A percentile compares a stretch with the other conserved stretches of the same genome.
Evolutionary conservation across 2,329 filamentous ascomycete species (phyloP).

Genomic region (Penicillium psychrosexuale): DNA sequence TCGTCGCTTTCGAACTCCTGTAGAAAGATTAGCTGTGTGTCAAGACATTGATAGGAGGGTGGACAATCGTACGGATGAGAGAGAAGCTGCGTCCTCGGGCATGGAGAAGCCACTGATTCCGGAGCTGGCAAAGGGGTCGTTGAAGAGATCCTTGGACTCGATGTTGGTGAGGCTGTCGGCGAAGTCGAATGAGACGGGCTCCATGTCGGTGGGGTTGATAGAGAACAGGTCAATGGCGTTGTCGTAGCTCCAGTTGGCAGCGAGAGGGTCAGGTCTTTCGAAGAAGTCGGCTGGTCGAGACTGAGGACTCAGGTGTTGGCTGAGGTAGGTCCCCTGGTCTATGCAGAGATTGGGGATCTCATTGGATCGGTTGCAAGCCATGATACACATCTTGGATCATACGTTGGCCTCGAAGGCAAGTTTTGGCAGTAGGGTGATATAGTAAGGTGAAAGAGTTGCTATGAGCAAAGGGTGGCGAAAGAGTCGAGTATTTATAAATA

Average conservation of each 20-base stretch:
- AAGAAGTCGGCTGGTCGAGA: conserved; percentile 10
- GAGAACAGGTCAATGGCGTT: conserved; percentile 36
- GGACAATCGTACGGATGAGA: conserved; percentile 21
- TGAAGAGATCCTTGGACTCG: conserved; percentile 32
- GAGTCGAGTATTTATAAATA: conserved; percentile 1
- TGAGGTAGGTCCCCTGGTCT: conserved; percentile 20
- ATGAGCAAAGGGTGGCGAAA: not conserved
- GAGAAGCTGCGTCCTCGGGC: conserved; percentile 33
- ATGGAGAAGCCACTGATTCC: conserved; percentile 34
- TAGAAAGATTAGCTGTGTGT: not conserved
- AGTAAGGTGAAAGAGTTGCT: not conserved
- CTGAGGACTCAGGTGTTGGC: conserved; percentile 21
- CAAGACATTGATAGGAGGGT: not conserved
- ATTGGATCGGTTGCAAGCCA: conserved; percentile 21
- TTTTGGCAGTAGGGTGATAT: not conserved
- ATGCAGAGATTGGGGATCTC: conserved; percentile 16
- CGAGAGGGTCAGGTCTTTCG: conserved; percentile 32
- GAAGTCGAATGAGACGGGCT: conserved; percentile 31
- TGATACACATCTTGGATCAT: conserved; percentile 13
- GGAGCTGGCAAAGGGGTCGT: conserved; percentile 30
- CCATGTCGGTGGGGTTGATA: conserved; percentile 31
- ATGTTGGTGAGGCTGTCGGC: conserved; percentile 28
- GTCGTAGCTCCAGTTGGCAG: conserved; percentile 38
- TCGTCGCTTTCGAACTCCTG: conserved; percentile 36
- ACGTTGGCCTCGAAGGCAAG: not conserved